phyloP scores from a whole-genome alignment of 176 grass and related monocot species.

The Zoysia japonica region DNA sequence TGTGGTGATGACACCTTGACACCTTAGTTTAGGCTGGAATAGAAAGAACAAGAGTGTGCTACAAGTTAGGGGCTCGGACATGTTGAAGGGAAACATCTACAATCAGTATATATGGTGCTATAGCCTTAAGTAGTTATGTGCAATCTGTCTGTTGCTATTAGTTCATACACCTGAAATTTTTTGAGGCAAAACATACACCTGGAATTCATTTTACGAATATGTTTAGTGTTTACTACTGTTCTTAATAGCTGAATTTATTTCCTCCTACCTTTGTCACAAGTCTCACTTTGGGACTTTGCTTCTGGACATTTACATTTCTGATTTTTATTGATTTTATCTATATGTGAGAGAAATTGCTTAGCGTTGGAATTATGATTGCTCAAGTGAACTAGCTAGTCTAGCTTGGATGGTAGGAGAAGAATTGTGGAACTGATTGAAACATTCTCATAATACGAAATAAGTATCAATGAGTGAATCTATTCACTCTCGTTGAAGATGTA shows the following conservation, averaged over 20 bases:
- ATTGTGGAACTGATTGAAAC: neutral
- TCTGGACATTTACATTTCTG: neutral
- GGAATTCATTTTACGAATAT: neutral
- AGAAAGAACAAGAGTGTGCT: neutral
- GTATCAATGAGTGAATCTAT: neutral
- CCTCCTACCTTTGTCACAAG: neutral
- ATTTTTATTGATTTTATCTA: neutral
- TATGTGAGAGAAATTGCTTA: neutral
- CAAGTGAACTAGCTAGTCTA: neutral
- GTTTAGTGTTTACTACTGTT: neutral
- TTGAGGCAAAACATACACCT: too few species aligned
- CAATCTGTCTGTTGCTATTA: neutral
- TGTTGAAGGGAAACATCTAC: neutral
- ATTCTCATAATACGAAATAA: too few species aligned
- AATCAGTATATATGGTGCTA: neutral
- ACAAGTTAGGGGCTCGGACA: neutral
- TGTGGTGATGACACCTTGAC: neutral
- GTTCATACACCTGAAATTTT: neutral
- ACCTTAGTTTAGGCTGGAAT: constrained; percentile 9
- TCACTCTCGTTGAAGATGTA: neutral
- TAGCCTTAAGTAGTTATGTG: too few species aligned
- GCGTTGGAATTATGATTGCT: constrained; percentile 9
- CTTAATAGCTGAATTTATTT: neutral
- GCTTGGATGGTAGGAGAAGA: neutral
- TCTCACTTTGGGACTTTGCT: neutral